A percentile compares a stretch with the other conserved stretches of the same genome.
Conservation (phyloP, 495 filamentous ascomycete genomes). For the Xeromyces bisporus region DNA sequence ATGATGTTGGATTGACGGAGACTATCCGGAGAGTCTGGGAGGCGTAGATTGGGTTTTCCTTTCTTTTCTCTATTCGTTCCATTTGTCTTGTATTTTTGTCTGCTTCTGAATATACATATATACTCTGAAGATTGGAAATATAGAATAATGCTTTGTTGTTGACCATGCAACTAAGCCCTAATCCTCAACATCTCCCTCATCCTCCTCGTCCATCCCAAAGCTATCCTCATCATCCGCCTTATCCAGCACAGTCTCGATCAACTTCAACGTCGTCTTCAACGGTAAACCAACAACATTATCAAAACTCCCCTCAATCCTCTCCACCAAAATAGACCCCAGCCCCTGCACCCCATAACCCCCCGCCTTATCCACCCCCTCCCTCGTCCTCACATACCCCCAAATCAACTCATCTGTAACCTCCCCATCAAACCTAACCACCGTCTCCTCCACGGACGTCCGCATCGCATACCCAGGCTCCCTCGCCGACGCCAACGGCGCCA, state of each 20-base stretch:
- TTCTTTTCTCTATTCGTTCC: slow-evolving; percentile 4
- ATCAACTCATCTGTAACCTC: slow-evolving; percentile 68
- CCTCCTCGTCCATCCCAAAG: slow-evolving; percentile 9
- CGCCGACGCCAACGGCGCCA: slow-evolving; percentile 63
- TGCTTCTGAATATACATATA: slow-evolving; percentile 1
- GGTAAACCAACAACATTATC: slow-evolving; percentile 97
- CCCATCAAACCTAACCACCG: slow-evolving; percentile 60
- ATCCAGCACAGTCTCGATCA: slow-evolving; percentile 68
- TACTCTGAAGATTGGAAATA: no score
- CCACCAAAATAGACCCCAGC: slow-evolving; percentile 65
- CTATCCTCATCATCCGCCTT: slow-evolving; percentile 38
- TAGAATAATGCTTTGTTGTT: no score
- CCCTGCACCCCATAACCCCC: slow-evolving; percentile 93
- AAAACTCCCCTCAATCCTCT: slow-evolving; percentile 71
- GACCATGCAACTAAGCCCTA: no score
- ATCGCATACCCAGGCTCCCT: slow-evolving; percentile 70
- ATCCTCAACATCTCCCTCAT: slow-evolving; percentile 9
- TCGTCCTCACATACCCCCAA: slow-evolving; percentile 68
- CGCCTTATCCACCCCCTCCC: slow-evolving; percentile 91
- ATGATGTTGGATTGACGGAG: slow-evolving; percentile 89
- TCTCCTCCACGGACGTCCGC: slow-evolving; percentile 72
- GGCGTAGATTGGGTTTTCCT: slow-evolving; percentile 35
- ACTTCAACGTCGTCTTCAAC: slow-evolving; percentile 55
- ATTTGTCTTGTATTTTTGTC: not conserved
- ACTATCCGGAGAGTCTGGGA: slow-evolving; percentile 73